phyloP scores from a whole-genome alignment of 2,329 filamentous ascomycete species.

The Botrytis squamosa region DNA sequence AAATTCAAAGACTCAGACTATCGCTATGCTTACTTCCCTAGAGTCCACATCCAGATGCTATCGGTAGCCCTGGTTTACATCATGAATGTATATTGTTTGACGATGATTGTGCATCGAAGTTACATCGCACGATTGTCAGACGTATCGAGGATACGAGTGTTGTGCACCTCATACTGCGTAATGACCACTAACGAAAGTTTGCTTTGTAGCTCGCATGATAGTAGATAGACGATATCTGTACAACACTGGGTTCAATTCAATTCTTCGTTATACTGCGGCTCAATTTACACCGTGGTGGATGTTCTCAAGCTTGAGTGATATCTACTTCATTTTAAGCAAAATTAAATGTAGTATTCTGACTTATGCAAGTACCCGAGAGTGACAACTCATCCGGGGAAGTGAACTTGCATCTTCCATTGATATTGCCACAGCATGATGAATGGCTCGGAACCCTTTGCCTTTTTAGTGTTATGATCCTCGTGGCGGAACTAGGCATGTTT shows the following conservation, averaged over 20 bases:
- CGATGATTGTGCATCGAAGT: neutral
- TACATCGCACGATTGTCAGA: neutral
- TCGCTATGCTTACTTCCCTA: neutral
- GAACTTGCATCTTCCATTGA: neutral
- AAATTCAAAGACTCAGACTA: neutral
- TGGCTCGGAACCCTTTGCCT: neutral
- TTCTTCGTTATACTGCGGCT: neutral
- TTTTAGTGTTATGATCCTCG: neutral
- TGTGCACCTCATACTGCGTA: neutral
- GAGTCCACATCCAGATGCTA: neutral
- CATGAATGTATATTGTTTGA: neutral
- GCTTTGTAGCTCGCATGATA: neutral
- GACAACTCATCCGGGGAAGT: neutral
- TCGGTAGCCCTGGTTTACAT: neutral
- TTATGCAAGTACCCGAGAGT: neutral
- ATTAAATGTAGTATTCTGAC: neutral
- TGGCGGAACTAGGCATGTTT: neutral
- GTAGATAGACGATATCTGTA: rapidly evolving
- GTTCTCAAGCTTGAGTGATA: neutral
- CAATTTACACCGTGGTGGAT: neutral
- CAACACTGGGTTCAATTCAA: rapidly evolving
- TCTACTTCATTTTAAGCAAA: rapidly evolving
- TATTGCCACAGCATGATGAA: neutral
- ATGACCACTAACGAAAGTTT: too few species aligned
- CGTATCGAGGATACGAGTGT: neutral